These are phyloP conservation scores for Nakazawaea anatomiae DNA, from an alignment of 805 yeast species.

Conservation along the genomic window DNA sequence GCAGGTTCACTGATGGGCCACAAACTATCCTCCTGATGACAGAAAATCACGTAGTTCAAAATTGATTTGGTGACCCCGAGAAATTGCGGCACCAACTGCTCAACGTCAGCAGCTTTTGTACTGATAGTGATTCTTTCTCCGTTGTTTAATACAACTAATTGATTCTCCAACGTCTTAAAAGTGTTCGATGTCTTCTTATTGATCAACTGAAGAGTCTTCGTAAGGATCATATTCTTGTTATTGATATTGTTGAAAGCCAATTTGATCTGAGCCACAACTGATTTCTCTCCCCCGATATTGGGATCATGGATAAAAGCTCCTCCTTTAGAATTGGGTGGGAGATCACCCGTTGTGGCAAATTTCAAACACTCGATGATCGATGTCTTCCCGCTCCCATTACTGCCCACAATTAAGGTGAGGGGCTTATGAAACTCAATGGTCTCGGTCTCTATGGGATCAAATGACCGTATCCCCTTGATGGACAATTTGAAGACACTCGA, in stretches of 20 bases:
- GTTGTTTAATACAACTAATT: conserved; percentile 56
- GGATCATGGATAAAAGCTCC: conserved; percentile 98
- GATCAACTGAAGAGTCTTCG: conserved; percentile 75
- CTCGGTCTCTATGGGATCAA: conserved; percentile 78
- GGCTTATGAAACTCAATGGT: conserved; percentile 88
- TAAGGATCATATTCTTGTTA: conserved; percentile 75
- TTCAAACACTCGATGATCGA: conserved; percentile 91
- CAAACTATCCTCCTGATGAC: conserved; percentile 94
- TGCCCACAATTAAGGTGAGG: conserved; percentile 88
- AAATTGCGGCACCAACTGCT: conserved; percentile 70
- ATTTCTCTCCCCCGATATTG: conserved; percentile 63
- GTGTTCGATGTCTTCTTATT: conserved; percentile 56
- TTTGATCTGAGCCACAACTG: conserved; percentile 85
- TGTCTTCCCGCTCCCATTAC: conserved; percentile 95
- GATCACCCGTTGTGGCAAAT: conserved; percentile 91
- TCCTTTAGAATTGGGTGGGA: conserved; percentile 93
- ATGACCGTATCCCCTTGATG: conserved; percentile 86
- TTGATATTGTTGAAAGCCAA: conserved; percentile 73
- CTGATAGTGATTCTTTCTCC: conserved; percentile 73
- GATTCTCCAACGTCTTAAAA: conserved; percentile 90
- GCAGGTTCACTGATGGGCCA: conserved; percentile 98
- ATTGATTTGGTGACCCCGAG: conserved; percentile 87
- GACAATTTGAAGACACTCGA: conserved; percentile 52
- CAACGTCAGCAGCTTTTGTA: conserved; percentile 80
- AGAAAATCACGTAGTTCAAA: conserved; percentile 86